Base-by-base conservation (phyloP, 1,139 yeast genomes). In the Suhomyces ambrosiae region DNA sequence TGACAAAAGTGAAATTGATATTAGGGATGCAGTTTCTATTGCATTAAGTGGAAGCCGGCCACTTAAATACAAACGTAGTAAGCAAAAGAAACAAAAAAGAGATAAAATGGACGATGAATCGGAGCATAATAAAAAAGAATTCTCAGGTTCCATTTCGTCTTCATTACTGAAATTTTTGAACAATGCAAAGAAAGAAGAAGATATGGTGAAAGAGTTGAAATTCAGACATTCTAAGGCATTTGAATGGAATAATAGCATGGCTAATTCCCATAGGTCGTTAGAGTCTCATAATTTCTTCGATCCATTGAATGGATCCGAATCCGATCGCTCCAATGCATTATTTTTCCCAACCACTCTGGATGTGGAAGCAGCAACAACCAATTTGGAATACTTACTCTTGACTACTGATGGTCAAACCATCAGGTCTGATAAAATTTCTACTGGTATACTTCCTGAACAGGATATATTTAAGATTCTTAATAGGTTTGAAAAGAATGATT, bases 171-270 rank as follows among this genome's bases (percentile, higher is more conserved):
- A 50, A 1, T 78, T 72, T 36, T 61, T 81, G 32, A 59, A 67
- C 37, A 60, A 62, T 8, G 75, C 80, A 2, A 74, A 73, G 40
- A 55, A 57, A 16, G 62, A 65, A 23, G 47, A 49, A 24, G 68
- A 68, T 18, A 37, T 50, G 14, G 65, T 63, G 11, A 72, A 70
- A 22, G 77, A 76, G 40, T 67, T 65, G 26, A 52, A 63, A 33
- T 75, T 76, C 49, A 66, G 80, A 30, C 75, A 74, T 37, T 53
- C 66, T 25, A 68, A 71, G 33, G 82, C 85, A 1, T 77, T 62
- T 48, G 83, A 79, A 37, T 78, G 81, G 77, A 65, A 75, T 35
- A 60, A 53, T 27, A 60, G 64, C 28, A 57, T 63, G 46, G 47
- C 52, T 12, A 53, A 58, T 12, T 50, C 63, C 14, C 68, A 76